phyloP scores from a whole-genome alignment of 345 rosid species.

The Microthlaspi erraticum region DNA sequence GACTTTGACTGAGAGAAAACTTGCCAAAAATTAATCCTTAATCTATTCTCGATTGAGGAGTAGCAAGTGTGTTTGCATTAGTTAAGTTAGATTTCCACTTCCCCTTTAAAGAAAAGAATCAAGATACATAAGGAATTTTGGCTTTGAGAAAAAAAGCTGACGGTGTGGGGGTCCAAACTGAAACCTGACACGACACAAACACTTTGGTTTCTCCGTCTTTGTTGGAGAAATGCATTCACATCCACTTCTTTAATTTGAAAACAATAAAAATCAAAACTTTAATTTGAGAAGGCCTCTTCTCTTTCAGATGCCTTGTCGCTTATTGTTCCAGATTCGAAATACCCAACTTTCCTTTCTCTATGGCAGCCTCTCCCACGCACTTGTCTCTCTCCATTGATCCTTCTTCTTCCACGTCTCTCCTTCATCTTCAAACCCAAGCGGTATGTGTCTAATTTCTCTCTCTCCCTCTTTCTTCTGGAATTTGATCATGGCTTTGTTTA shows the following conservation, averaged over 20 bases:
- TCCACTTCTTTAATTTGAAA: constrained; percentile 31
- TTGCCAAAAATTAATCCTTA: not conserved
- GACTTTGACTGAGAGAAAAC: not conserved
- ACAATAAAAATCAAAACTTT: not conserved
- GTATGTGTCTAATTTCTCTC: constrained; percentile 16
- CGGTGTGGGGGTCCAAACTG: constrained; percentile 41
- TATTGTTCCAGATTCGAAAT: constrained; percentile 34
- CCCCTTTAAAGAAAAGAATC: no score
- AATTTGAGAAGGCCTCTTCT: not conserved
- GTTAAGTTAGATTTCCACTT: not conserved
- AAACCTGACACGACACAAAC: constrained; percentile 42
- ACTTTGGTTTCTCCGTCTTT: constrained; percentile 70
- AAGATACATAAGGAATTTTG: constrained; percentile 22
- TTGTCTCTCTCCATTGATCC: constrained; percentile 32
- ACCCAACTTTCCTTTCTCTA: constrained; percentile 39
- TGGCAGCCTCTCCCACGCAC: constrained; percentile 37
- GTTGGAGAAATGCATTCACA: constrained; percentile 51
- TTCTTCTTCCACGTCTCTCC: constrained; percentile 35
- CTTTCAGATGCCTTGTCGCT: constrained; percentile 34
- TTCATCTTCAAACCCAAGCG: constrained; percentile 24
- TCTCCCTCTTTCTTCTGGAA: not conserved
- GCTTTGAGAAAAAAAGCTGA: not conserved
- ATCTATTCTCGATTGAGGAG: not conserved
- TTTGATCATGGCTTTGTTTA: not conserved
- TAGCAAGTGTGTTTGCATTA: not conserved